Evolutionary conservation across 306 rosid species (phyloP), one percentile per base, ranked within the genome.

Genomic region (Quercus glauca): DNA sequence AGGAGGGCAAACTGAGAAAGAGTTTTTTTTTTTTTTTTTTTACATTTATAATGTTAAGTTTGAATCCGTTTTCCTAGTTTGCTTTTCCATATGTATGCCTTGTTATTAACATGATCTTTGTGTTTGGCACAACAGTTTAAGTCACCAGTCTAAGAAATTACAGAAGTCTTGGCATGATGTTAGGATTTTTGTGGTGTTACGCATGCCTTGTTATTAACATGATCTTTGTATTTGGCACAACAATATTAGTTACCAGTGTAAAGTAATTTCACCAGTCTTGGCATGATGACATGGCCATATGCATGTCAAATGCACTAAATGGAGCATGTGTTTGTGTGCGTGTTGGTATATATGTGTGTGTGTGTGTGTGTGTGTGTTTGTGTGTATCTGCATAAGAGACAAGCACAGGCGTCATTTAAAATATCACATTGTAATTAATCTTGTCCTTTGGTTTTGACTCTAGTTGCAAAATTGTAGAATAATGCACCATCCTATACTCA

Each of bases 171-270:
- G 33, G 14, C 29, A 59, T 59, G 33, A 23, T 23, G 31, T 59
- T 59, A 7, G 3, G 17, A 23, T 26, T 28, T 21, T 23, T 23
- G 33, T 59, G 29, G 67, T 59, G 15, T 59, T 23, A 59, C 3
- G 33, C 67, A 13, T 59, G 29, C 67, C 53, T 49, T 23, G 29
- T 23, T 14, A 25, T 59, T 12, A 59, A 59, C 67, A 21, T 25
- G 67, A 59, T 59, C 67, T 25, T 23, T 59, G 65, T 23, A 59
- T 59, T 49, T 12, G 67, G 67, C 67, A 59, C 67, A 23, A 59
- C 0, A 23, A 49, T 49, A 49, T 49, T 3, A 49, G 53, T 3
- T 13, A 49, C 17, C 53, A 49, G 53, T 49, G 8, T 13, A 0
- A 59, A 59, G 31, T 14, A 23, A 59, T 59, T 59, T 59, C 26